Conservation (phyloP, 257 asterid genomes). For the Solanum sitiens region DNA sequence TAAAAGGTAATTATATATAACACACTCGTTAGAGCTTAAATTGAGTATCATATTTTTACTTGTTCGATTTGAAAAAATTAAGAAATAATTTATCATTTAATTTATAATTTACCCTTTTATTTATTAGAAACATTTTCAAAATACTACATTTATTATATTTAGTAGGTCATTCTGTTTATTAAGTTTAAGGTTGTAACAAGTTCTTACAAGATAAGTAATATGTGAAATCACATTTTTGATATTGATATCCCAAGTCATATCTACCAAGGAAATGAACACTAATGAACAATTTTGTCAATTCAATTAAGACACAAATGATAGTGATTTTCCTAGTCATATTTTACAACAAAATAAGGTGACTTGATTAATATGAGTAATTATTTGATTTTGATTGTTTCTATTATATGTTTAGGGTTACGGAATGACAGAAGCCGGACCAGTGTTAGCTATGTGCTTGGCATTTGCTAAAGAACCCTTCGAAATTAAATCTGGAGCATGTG, state of each 20-base stretch:
- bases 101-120: neutral
- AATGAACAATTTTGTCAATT: neutral
- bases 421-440: slow-evolving; percentile 97
- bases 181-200: no score
- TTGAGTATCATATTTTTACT: neutral
- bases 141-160: neutral
- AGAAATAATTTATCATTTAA: no score
- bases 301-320: neutral
- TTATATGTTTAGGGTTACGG: slow-evolving; percentile 59
- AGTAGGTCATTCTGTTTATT: neutral
- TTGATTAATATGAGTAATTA: neutral
- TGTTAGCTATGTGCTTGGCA: slow-evolving; percentile 80
- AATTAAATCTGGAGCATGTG: slow-evolving; percentile 92
- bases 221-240: neutral
- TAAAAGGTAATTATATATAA: no score
- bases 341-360: neutral
- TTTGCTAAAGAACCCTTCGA: slow-evolving; percentile 74
- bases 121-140: neutral
- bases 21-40: neutral
- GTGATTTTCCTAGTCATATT: neutral
- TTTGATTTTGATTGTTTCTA: neutral
- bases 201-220: no score
- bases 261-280: neutral
- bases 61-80: neutral
- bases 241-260: neutral